Base-by-base conservation (phyloP, 495 filamentous ascomycete species). In the Parachaetomium inaequale region DNA sequence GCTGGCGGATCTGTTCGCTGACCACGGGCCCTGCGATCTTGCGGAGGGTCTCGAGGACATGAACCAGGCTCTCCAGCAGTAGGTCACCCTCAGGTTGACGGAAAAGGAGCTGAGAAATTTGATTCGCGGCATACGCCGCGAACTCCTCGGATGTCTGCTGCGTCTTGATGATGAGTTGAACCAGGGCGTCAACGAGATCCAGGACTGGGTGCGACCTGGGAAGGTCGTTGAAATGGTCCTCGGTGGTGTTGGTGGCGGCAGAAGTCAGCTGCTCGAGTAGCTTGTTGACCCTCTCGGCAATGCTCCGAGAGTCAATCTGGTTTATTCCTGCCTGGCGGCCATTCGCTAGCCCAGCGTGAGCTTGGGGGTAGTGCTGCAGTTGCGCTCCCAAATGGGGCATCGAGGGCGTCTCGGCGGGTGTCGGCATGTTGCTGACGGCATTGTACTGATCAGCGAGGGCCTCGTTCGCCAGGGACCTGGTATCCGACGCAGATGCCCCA, bases 381-480 rank as follows among this genome's bases (percentile, higher is more conserved):
- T 88, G 88, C 14, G 79, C 80, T 14, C 76, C 75, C n/a, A 83
- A 65, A 63, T 90, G 85, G 52, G 89, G 87, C 56, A 96, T 77
- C 28, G 89, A 85, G 29, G 92, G 90, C 7, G 87, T 87, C 66
- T 95, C 91, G 17, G 89, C 86, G 3, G 92, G 89, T 1, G 91
- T 93, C 17, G 89, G 84, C 21, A 96, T 78, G 66, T 81, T 91
- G 3, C 90, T 85, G 51, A 92, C 81, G 8, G 87, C 72, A n/a
- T 84, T 85, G 72, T 89, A 96, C 61, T 88, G 85, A 52, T 96
- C 93, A 65, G 91, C 88, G 25, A 97, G 82, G 15, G 94, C 84
- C 68, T 97, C 92, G 58, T 82, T 83, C 14, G 81, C 75, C 58
- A 84, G 69, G 14, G 79, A 77, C 58, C 82, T 79, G 4, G 79